Percentiles rank a stretch among this genome's conserved stretches.
Evolutionary conservation across 2,329 filamentous ascomycete genomes (phyloP).

Genomic region (Alternaria rosae): DNA sequence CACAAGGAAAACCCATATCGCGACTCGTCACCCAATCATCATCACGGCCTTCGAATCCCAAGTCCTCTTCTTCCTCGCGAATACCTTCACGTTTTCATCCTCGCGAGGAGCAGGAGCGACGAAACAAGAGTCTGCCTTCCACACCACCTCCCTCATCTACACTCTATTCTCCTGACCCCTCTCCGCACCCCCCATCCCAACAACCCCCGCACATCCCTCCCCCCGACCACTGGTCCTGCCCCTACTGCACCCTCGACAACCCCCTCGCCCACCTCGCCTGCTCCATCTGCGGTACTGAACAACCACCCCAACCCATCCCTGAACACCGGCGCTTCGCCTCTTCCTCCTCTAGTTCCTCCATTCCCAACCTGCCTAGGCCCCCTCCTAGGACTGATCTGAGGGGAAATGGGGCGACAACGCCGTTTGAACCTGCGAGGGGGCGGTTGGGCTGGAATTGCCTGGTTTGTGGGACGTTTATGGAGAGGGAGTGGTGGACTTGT

Average conservation of each 20-base stretch:
- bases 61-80: conserved; percentile 9
- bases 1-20: conserved; percentile 42
- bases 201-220: conserved; percentile 41
- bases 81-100: conserved; percentile 5
- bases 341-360: conserved; percentile 1
- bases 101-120: neutral
- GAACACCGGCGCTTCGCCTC: conserved; percentile 39
- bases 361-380: conserved; percentile 39
- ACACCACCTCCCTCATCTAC: neutral
- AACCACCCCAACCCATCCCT: conserved; percentile 55
- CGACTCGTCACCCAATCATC: conserved; percentile 39
- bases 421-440: conserved; percentile 54
- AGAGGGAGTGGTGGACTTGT: neutral
- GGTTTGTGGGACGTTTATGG: conserved; percentile 68
- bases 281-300: conserved; percentile 66
- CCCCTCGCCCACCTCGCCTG: conserved; percentile 66
- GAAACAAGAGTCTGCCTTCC: neutral
- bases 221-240: conserved; percentile 63
- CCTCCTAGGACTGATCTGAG: conserved; percentile 39
- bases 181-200: conserved; percentile 8
- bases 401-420: conserved; percentile 42
- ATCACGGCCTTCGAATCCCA: neutral
- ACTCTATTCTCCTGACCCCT: neutral
- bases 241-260: conserved; percentile 69
- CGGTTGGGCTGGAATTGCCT: conserved; percentile 67